Evolutionary conservation across 1,284 basidiomycete species (phyloP).

Genomic region (Amylostereum areolatum): DNA sequence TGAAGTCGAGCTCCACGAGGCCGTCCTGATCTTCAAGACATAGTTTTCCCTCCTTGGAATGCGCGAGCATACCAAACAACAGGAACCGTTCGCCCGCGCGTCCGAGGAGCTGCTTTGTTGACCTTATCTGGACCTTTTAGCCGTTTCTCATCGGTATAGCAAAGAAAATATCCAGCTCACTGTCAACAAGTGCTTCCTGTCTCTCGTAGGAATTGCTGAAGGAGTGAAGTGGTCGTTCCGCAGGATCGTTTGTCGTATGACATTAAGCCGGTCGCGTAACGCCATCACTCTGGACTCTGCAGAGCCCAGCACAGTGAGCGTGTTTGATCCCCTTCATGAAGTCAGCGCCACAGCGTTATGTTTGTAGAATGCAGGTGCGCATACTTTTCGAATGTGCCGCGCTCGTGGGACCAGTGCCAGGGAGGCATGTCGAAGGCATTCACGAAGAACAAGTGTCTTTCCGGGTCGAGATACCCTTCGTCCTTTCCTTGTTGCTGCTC

Average conservation of each 20-base stretch:
- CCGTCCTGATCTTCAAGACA: conserved; percentile 96
- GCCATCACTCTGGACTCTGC: conserved; percentile 75
- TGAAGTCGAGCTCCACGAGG: conserved; percentile 83
- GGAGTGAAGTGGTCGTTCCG: conserved; percentile 96
- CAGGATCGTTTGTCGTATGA: conserved; percentile 86
- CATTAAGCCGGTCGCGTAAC: conserved; percentile 76
- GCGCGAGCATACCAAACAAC: conserved; percentile 88
- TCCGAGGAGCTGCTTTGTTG: conserved; percentile 94
- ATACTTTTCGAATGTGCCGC: conserved; percentile 82
- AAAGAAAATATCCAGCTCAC: conserved; percentile 34
- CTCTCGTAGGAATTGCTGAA: conserved; percentile 82
- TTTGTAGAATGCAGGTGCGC: conserved; percentile 12
- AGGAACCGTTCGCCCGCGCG: conserved; percentile 88
- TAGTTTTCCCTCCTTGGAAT: conserved; percentile 85
- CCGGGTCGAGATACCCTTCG: conserved; percentile 73
- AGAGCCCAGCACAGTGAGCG: conserved; percentile 68
- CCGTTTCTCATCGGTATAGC: conserved; percentile 4
- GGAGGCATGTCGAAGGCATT: conserved; percentile 94
- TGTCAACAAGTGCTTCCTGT: conserved; percentile 81
- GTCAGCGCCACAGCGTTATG: not conserved
- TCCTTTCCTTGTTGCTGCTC: conserved; percentile 45
- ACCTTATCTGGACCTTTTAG: conserved; percentile 63
- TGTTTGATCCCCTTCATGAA: conserved; percentile 32
- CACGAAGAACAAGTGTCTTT: conserved; percentile 80
- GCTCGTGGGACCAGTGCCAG: conserved; percentile 83